phyloP scores from a whole-genome alignment of 2,329 filamentous ascomycete genomes.

The Claviceps purpurea region DNA sequence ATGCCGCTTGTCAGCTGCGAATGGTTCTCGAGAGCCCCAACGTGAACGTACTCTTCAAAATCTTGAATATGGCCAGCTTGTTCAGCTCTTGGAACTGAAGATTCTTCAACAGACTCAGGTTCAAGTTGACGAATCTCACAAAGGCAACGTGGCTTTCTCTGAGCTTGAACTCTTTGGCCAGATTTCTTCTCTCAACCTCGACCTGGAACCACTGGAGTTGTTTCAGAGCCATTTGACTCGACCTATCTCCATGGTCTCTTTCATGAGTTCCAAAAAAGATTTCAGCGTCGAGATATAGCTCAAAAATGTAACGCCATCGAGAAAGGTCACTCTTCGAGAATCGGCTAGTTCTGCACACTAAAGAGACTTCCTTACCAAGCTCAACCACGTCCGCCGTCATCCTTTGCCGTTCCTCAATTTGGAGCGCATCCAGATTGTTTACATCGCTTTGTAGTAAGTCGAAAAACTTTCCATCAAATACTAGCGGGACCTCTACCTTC shows the following conservation, averaged over 20 bases:
- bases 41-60: conserved; percentile 57
- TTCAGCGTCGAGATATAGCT: conserved; percentile 64
- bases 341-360: conserved; percentile 49
- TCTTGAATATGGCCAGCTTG: conserved; percentile 62
- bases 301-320: conserved; percentile 69
- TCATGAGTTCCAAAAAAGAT: conserved; percentile 76
- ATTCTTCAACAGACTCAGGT: conserved; percentile 62
- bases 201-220: conserved; percentile 60
- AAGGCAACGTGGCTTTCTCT: conserved; percentile 52
- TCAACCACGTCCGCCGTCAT: conserved; percentile 49
- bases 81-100: conserved; percentile 80
- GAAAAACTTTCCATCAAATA: conserved; percentile 71
- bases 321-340: conserved; percentile 54
- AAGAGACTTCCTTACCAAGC: conserved; percentile 51
- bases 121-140: conserved; percentile 56
- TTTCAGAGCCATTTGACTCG: conserved; percentile 49
- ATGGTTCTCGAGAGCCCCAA: neutral
- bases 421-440: conserved; percentile 52
- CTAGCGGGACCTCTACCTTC: conserved; percentile 58
- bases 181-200: conserved; percentile 46
- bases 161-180: conserved; percentile 51
- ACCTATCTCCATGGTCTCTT: conserved; percentile 52
- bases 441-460: conserved; percentile 60
- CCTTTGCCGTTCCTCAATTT: conserved; percentile 49
- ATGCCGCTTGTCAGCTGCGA: neutral